Evolutionary conservation across 345 rosid genomes (phyloP).

Genomic region (Eucalyptus melliodora): DNA sequence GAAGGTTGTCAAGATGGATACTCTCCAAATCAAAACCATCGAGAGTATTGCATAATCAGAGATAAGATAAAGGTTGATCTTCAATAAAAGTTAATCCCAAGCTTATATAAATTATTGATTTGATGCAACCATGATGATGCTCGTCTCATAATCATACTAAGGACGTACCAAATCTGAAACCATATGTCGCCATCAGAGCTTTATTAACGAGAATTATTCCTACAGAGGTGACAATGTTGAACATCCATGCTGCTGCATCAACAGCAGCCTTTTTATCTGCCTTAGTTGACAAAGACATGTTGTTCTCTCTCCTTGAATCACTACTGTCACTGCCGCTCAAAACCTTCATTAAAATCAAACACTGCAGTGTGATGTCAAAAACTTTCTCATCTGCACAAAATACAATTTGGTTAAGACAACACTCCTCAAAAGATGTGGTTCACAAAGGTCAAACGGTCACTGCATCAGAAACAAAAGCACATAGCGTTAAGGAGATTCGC

Average conservation of each 20-base stretch:
- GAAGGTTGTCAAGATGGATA: neutral
- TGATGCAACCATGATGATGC: neutral
- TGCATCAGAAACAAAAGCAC: neutral
- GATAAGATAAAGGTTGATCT: neutral
- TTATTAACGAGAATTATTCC: slow-evolving; percentile 96
- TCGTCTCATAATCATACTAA: neutral
- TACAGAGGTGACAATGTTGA: slow-evolving; percentile 95
- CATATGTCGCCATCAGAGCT: slow-evolving; percentile 91
- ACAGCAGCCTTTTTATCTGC: slow-evolving; percentile 63
- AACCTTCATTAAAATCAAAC: neutral
- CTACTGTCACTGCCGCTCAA: neutral
- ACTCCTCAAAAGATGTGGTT: neutral
- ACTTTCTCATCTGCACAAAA: neutral
- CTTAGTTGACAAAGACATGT: slow-evolving; percentile 61
- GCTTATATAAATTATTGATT: neutral
- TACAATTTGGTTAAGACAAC: neutral
- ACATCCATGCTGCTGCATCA: slow-evolving; percentile 95
- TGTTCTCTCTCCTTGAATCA: slow-evolving; percentile 2
- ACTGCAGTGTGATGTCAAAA: neutral
- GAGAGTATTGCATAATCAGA: neutral
- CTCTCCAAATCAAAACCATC: neutral
- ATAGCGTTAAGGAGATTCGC: neutral
- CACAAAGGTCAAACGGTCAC: neutral
- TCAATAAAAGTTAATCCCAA: neutral
- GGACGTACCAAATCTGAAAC: slow-evolving; percentile 79